These are phyloP conservation scores for Trypanosoma melophagium DNA, from an alignment of 208 protist species.

Conservation along the genomic window DNA sequence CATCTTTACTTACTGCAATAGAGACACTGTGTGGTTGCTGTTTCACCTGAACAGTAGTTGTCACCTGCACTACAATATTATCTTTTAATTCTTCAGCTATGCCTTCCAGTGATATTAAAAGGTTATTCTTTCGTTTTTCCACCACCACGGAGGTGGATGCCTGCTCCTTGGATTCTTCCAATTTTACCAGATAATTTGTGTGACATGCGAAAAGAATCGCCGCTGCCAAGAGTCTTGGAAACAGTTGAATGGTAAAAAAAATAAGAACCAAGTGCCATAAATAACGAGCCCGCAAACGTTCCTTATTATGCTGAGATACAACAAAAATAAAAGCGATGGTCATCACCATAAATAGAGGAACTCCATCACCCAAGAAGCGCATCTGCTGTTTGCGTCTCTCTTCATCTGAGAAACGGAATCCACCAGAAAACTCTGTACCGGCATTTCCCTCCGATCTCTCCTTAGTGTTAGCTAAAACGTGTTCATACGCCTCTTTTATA, in stretches of 20 bases:
- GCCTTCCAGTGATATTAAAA: conserved; percentile 47
- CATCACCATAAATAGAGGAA: conserved; percentile 64
- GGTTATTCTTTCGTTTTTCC: conserved; percentile 24
- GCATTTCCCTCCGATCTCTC: neutral
- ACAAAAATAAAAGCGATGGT: conserved; percentile 62
- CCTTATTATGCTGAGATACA: conserved; percentile 58
- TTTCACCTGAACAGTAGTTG: conserved; percentile 13
- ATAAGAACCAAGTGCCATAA: conserved; percentile 55
- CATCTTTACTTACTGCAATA: neutral
- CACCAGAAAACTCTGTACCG: conserved; percentile 2
- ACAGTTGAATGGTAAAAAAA: conserved; percentile 73
- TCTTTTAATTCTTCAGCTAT: conserved; percentile 27
- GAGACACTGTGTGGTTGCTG: neutral
- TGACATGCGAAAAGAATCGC: conserved; percentile 70
- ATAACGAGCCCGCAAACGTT: conserved; percentile 47
- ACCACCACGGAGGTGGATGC: conserved; percentile 46
- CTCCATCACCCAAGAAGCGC: conserved; percentile 58
- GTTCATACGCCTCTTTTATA: conserved; percentile 78
- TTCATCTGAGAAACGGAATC: conserved; percentile 58
- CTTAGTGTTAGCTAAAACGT: conserved; percentile 30
- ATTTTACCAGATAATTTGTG: conserved; percentile 49
- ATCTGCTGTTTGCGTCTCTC: conserved; percentile 53
- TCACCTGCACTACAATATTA: conserved; percentile 55
- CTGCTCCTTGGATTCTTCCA: conserved; percentile 50
- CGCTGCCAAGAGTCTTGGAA: conserved; percentile 66